These are phyloP conservation scores for Mycena kentingensis DNA, from an alignment of 768 basidiomycete species.

Conservation along the genomic window DNA sequence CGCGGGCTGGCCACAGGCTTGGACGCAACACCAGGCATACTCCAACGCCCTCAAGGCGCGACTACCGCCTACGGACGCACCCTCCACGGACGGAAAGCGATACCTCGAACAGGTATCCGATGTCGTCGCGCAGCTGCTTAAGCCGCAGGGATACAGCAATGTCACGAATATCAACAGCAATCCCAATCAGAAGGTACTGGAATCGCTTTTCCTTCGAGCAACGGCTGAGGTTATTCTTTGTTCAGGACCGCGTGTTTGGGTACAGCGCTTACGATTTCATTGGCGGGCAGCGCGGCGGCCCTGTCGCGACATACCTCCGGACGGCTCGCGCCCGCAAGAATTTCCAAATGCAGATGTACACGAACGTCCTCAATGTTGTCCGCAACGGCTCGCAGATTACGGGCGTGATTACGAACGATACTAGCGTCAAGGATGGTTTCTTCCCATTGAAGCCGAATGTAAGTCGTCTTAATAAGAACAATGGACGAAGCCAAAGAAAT, in stretches of 20 bases:
- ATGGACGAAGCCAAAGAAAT: not conserved
- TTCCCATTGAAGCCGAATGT: constrained; percentile 35
- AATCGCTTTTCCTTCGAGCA: not conserved
- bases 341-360: constrained; percentile 38
- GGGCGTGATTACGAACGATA: constrained; percentile 41
- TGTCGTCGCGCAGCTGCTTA: constrained; percentile 35
- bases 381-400: constrained; percentile 45
- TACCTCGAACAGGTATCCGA: constrained; percentile 40
- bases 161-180: constrained; percentile 42
- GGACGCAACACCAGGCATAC: constrained; percentile 39
- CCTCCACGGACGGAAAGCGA: constrained; percentile 43
- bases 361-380: constrained; percentile 38
- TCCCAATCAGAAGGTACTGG: constrained; percentile 34
- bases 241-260: constrained; percentile 2
- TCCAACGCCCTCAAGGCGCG: constrained; percentile 34
- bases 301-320: constrained; percentile 44
- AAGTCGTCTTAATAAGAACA: not conserved
- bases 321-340: constrained; percentile 39
- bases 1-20: constrained; percentile 42
- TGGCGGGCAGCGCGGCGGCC: constrained; percentile 41
- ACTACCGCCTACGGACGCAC: constrained; percentile 41
- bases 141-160: constrained; percentile 35
- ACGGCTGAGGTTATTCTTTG: not conserved
- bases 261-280: constrained; percentile 22
- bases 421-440: constrained; percentile 39